These are phyloP conservation scores for Mucor lusitanicus DNA, from an alignment of 371 early-diverging fungal genomes.

Conservation along the genomic window DNA sequence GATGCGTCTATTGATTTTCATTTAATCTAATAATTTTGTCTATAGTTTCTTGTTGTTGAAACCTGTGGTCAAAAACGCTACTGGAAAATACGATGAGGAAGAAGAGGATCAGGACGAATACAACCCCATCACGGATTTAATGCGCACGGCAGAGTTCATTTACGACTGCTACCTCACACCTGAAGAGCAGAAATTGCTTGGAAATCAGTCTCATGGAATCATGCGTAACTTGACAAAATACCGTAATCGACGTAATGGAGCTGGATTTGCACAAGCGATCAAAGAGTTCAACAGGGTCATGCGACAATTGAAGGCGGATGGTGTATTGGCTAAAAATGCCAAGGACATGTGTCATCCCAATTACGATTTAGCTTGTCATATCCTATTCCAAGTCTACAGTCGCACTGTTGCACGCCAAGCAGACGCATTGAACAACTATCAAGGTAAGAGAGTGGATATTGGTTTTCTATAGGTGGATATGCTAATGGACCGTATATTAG, in stretches of 20 bases:
- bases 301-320: constrained; percentile 34
- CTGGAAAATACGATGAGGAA: constrained; percentile 30
- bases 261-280: constrained; percentile 73
- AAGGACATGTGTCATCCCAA: constrained; percentile 51
- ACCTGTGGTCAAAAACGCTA: constrained; percentile 36
- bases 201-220: constrained; percentile 69
- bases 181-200: constrained; percentile 57
- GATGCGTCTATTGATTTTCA: neutral
- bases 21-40: neutral
- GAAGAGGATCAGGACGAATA: constrained; percentile 75
- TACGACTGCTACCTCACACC: constrained; percentile 62
- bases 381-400: constrained; percentile 87
- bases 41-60: constrained; percentile 40
- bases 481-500: constrained; percentile 30
- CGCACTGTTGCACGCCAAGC: constrained; percentile 88
- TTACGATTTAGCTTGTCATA: constrained; percentile 78
- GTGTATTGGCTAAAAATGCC: constrained; percentile 40
- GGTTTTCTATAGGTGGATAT: neutral
- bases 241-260: constrained; percentile 70
- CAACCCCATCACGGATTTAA: constrained; percentile 78
- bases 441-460: constrained; percentile 54
- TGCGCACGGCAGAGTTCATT: constrained; percentile 68
- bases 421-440: constrained; percentile 78
- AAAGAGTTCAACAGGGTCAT: constrained; percentile 73
- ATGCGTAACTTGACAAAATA: constrained; percentile 79